Evolutionary conservation across 345 rosid species (phyloP), one percentile per base, ranked within the genome.

Genomic region (Citrus maxima): DNA sequence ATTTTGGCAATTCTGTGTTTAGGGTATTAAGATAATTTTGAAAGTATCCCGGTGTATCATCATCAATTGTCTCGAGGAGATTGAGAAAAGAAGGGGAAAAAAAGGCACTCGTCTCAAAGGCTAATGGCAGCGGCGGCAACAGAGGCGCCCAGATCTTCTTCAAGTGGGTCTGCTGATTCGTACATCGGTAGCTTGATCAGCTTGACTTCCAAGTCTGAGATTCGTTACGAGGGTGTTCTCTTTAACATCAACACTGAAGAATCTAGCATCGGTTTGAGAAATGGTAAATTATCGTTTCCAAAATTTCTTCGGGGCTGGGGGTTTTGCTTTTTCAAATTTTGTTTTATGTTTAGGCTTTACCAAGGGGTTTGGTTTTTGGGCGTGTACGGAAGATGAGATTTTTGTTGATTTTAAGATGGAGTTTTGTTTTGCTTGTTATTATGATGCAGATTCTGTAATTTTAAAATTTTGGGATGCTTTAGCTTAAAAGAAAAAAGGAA

Each of bases 141-240:
- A 4, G 83, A 82, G 62, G 64, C 67, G 12, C 30, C 80, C 46
- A 63, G 80, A 76, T 83, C 85, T 51, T 74, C 77, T 35, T 42
- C 80, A 16, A 19, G 75, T 51, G 79, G 78, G 19, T 65, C 83
- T 22, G 81, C 85, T 38, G 83, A 89, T 84, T 89, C 90, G 3
- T 89, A 87, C 79, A 83, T 89, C 55, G 90, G 92, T 24, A 87
- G 89, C 82, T 81, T 87, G 82, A 89, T 89, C 55, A 89, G 90
- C 83, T 71, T 87, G 86, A 89, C 92, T 5, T 89, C 92, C n/a
- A 89, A 89, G 82, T 84, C 87, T 38, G 90, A 89, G 84, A 89
- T 89, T 80, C 84, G 92, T 67, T 89, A 89, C 67, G 90, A 89
- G 64, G 92, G 92, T 54, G 80, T 87, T 76, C 89, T 87, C 54